These are phyloP conservation scores for Lactarius quietus DNA, from an alignment of 768 basidiomycete species.

Conservation along the genomic window DNA sequence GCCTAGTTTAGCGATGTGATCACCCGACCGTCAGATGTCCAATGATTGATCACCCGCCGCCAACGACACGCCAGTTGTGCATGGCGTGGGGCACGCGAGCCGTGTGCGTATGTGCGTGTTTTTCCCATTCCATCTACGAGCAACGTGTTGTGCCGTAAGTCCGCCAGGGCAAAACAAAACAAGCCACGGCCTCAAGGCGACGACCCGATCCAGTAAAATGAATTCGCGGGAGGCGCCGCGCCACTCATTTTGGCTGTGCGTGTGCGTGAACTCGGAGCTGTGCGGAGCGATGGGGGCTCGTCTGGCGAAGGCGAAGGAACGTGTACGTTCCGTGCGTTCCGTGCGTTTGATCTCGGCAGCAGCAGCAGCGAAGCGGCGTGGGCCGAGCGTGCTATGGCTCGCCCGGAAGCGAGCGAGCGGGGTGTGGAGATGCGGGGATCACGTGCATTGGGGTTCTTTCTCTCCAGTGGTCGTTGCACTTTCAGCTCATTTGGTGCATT, in stretches of 20 bases:
- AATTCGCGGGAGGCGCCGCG: constrained; percentile 13
- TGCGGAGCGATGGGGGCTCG: background rate
- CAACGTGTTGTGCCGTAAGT: background rate
- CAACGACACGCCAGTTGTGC: background rate
- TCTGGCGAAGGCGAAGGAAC: background rate
- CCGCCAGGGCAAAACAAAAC: background rate
- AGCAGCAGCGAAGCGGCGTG: background rate
- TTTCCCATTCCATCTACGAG: background rate
- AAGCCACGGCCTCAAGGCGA: background rate
- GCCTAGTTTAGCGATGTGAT: background rate
- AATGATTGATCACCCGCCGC: background rate
- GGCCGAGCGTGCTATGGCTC: no score
- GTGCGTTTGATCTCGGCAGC: no score
- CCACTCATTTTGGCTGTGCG: background rate
- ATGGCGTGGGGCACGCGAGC: background rate
- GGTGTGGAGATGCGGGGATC: background rate
- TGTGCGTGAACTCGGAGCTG: background rate
- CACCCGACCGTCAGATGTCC: background rate
- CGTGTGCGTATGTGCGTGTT: background rate
- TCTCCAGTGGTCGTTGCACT: no score
- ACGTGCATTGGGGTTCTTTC: background rate
- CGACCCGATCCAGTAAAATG: background rate
- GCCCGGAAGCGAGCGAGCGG: no score
- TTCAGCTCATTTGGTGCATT: background rate
- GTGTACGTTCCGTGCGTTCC: background rate